Base-by-base conservation (phyloP, 148 eudicot genomes). In the Vaccinium corymbosum region DNA sequence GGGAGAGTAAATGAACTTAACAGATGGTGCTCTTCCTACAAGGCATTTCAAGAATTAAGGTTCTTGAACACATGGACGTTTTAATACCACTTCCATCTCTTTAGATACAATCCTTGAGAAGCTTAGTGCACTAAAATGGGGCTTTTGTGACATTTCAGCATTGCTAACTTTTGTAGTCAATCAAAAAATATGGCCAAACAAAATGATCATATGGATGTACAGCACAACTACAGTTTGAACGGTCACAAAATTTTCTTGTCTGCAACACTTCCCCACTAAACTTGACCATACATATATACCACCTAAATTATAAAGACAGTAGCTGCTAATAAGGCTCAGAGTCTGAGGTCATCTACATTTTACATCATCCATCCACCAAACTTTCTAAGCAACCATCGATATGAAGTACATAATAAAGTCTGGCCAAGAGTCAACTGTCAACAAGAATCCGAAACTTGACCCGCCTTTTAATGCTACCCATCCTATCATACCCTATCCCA, bases 401-500 rank as follows among this genome's bases (percentile, higher is more conserved):
- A 0, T 25, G 83, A 80, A 29, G 70, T 62, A 62, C 13, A 4
- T 22, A 64, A 42, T 25, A 16, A 17, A 53, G 29, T 55, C 68
- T 62, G 61, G 62, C 59, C 50, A 49, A 79, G 12, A 82, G 64
- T 87, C 90, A 96, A 84, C 57, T 83, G 38, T 90, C 86, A 61
- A 97, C 85, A 57, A 97, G 91, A 81, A 83, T 87, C 76, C 89
- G 88, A 82, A 94, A 97, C 84, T 93, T 95, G 25, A 97, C 98
- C 80, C 99, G 85, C 83, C 89, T 91, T 87, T 94, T 97, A 80
- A 97, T 85, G 83, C 97, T 97, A 53, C 97, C 94, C 88, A 84
- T 81, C 88, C 98, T 92, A 87, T 97, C 96, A 87, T 94, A 97
- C 20, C 99, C 99, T 76, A 97, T 93, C 50, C 98, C 99, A 87